These are phyloP conservation scores for Ustulina deusta DNA, from an alignment of 2,329 filamentous ascomycete species.

Conservation along the genomic window DNA sequence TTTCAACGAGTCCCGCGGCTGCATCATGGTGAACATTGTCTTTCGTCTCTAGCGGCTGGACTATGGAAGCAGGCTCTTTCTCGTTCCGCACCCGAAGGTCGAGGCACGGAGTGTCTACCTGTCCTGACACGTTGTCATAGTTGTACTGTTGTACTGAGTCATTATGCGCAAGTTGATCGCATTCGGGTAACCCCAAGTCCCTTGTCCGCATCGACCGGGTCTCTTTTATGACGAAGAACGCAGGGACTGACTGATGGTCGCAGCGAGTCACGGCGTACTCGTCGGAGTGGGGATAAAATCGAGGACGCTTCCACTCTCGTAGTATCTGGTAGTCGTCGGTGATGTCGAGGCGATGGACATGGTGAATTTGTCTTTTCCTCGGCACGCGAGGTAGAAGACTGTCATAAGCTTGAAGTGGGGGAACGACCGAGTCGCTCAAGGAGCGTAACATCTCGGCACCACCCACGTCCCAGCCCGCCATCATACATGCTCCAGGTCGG, in stretches of 20 bases:
- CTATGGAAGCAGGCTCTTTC: conserved; percentile 38
- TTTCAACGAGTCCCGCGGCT: conserved; percentile 62
- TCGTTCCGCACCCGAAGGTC: conserved; percentile 36
- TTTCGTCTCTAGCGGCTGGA: conserved; percentile 54
- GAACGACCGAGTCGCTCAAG: conserved; percentile 50
- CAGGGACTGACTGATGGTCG: conserved; percentile 41
- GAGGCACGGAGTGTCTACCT: conserved; percentile 30
- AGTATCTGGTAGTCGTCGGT: conserved; percentile 53
- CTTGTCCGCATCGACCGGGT: conserved; percentile 39
- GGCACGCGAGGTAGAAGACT: conserved; percentile 49
- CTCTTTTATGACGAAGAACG: conserved; percentile 53
- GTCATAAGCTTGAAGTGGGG: conserved; percentile 36
- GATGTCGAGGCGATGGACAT: conserved; percentile 51
- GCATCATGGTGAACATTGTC: conserved; percentile 61
- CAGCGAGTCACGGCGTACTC: conserved; percentile 37
- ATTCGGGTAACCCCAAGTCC: conserved; percentile 41
- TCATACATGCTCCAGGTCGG: conserved; percentile 51
- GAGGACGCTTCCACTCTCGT: conserved; percentile 51
- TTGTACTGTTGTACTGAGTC: conserved; percentile 36
- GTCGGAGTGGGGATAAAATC: conserved; percentile 39
- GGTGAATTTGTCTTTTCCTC: conserved; percentile 56
- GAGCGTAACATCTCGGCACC: conserved; percentile 52
- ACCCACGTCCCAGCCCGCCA: conserved; percentile 52
- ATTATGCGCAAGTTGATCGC: conserved; percentile 47
- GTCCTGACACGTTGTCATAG: conserved; percentile 35